Percentiles rank a stretch among this genome's conserved stretches.
These are phyloP conservation scores for Pseudogymnoascus sp. DNA, from an alignment of 2,329 filamentous ascomycete species.

Conservation along the genomic window DNA sequence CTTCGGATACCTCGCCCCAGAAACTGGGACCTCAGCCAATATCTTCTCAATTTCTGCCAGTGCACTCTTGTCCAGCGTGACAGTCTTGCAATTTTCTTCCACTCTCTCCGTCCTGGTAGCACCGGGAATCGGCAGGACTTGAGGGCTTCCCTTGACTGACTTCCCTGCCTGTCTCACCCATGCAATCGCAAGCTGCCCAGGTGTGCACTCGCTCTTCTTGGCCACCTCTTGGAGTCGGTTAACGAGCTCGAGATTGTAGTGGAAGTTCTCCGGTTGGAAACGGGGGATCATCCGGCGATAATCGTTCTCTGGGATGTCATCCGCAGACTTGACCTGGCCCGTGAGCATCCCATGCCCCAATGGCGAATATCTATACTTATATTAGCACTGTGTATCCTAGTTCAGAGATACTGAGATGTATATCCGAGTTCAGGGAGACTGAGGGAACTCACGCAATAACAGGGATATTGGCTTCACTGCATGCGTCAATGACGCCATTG, in stretches of 20 bases:
- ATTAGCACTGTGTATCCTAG: slow-evolving; percentile 13
- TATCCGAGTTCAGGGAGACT: background rate
- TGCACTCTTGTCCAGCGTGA: slow-evolving; percentile 44
- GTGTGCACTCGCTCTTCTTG: slow-evolving; percentile 49
- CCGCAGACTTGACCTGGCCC: slow-evolving; percentile 40
- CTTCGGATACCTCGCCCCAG: slow-evolving; percentile 44
- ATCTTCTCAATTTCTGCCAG: slow-evolving; percentile 43
- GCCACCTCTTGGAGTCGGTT: slow-evolving; percentile 51
- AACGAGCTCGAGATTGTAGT: slow-evolving; percentile 56
- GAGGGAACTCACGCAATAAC: slow-evolving; percentile 45
- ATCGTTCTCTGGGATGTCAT: slow-evolving; percentile 50
- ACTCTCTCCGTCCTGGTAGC: slow-evolving; percentile 49
- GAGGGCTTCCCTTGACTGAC: slow-evolving; percentile 24
- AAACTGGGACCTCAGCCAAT: slow-evolving; percentile 40
- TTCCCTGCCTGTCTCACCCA: slow-evolving; percentile 50
- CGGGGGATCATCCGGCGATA: slow-evolving; percentile 52
- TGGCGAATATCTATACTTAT: slow-evolving; percentile 50
- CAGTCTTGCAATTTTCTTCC: slow-evolving; percentile 49
- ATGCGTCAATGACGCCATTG: slow-evolving; percentile 39
- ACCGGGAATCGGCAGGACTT: slow-evolving; percentile 60
- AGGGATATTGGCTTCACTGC: slow-evolving; percentile 57
- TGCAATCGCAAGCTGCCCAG: slow-evolving; percentile 57
- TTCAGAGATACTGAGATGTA: background rate
- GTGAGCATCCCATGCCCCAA: slow-evolving; percentile 55
- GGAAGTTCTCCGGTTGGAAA: slow-evolving; percentile 56